Conservation (phyloP, 2,329 filamentous ascomycete species). For the Incumbomyces delicatus region DNA sequence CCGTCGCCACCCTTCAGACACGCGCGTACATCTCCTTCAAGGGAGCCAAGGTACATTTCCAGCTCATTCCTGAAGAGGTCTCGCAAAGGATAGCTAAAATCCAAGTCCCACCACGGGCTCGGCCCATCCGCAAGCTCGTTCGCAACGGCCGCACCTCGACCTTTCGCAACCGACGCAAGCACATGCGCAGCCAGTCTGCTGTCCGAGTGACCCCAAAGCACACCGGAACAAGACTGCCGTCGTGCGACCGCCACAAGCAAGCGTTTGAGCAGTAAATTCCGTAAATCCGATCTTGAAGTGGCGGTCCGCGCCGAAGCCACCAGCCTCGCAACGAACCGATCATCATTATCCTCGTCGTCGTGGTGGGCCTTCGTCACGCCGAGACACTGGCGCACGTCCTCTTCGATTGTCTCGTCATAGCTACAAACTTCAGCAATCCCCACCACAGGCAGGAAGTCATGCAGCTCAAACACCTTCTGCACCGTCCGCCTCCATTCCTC, state of each 20-base stretch:
- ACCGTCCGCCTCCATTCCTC: conserved; percentile 36
- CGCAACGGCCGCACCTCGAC: conserved; percentile 71
- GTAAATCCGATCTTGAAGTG: conserved; percentile 66
- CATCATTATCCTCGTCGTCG: conserved; percentile 21
- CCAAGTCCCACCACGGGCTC: conserved; percentile 42
- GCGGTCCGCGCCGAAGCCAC: conserved; percentile 58
- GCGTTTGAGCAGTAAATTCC: conserved; percentile 59
- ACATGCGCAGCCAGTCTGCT: conserved; percentile 79
- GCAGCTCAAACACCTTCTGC: conserved; percentile 53
- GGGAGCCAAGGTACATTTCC: conserved; percentile 46
- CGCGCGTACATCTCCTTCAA: conserved; percentile 18
- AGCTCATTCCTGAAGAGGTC: conserved; percentile 80
- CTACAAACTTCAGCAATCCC: conserved; percentile 55
- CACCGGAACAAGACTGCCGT: conserved; percentile 51
- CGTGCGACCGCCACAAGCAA: conserved; percentile 59
- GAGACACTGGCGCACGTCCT: conserved; percentile 10
- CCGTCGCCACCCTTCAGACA: neutral
- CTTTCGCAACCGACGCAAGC: conserved; percentile 81
- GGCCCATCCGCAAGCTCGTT: conserved; percentile 72
- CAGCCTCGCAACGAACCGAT: conserved; percentile 44
- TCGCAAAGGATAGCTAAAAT: conserved; percentile 69
- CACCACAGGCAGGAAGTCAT: conserved; percentile 50
- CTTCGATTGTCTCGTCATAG: conserved; percentile 23
- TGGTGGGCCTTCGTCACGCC: conserved; percentile 4
- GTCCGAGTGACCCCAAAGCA: conserved; percentile 78